phyloP scores from a whole-genome alignment of 1,284 basidiomycete species.

The Filobasidium uniguttulatum region DNA sequence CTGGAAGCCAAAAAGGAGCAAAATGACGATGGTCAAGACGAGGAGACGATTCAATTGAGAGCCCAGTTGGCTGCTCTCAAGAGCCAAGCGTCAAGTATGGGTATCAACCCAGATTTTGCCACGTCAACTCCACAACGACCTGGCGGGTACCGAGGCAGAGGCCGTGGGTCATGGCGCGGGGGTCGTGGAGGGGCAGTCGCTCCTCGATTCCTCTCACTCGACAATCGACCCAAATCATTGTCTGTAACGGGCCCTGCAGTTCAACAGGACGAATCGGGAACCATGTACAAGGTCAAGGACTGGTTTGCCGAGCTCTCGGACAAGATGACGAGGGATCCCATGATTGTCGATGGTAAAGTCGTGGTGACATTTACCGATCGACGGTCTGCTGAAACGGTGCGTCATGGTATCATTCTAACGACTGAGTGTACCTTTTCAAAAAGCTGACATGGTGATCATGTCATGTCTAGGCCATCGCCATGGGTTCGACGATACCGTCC shows the following conservation, averaged over 20 bases:
- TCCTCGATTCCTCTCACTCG: constrained; percentile 54
- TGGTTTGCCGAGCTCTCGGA: background rate
- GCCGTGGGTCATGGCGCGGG: constrained; percentile 46
- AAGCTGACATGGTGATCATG: too few species aligned
- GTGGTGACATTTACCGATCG: background rate
- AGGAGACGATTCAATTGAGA: constrained; percentile 55
- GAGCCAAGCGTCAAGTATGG: constrained; percentile 72
- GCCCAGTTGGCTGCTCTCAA: constrained; percentile 63
- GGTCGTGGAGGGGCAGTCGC: constrained; percentile 48
- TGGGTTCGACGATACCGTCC: background rate
- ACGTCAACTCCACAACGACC: constrained; percentile 2
- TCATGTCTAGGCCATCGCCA: background rate
- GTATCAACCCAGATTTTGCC: constrained; percentile 42
- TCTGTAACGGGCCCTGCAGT: constrained; percentile 37
- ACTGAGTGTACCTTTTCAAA: too few species aligned
- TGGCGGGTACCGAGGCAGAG: constrained; percentile 23
- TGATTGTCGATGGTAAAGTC: background rate
- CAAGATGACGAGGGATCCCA: background rate
- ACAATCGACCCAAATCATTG: constrained; percentile 75
- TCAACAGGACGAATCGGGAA: background rate
- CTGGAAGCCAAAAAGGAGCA: constrained; percentile 29
- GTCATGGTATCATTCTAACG: too few species aligned
- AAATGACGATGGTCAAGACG: constrained; percentile 38
- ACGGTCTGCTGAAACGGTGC: background rate
- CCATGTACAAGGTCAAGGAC: background rate